These are phyloP conservation scores for Mycotypha africana DNA, from an alignment of 371 early-diverging fungal species.

Conservation along the genomic window DNA sequence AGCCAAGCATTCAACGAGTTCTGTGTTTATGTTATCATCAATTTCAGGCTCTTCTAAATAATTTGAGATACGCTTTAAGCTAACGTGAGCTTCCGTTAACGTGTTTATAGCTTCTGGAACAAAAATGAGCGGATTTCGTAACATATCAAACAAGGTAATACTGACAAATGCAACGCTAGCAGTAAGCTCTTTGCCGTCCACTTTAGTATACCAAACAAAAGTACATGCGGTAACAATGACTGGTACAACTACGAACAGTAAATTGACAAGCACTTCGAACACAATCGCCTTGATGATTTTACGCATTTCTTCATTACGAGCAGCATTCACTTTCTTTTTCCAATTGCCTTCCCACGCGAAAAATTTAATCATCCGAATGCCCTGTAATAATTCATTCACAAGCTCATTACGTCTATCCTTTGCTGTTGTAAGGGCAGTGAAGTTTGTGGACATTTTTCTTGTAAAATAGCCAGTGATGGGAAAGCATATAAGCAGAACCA, in stretches of 20 bases:
- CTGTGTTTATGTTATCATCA: slow-evolving; percentile 19
- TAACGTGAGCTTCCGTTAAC: slow-evolving; percentile 41
- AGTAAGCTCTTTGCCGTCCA: slow-evolving; percentile 40
- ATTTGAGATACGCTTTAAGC: slow-evolving; percentile 44
- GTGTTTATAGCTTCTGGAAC: slow-evolving; percentile 37
- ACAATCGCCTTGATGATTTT: slow-evolving; percentile 32
- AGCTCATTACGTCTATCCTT: slow-evolving; percentile 42
- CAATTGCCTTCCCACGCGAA: slow-evolving; percentile 66
- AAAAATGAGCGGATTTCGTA: slow-evolving; percentile 47
- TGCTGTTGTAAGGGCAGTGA: slow-evolving; percentile 15
- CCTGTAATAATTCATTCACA: slow-evolving; percentile 56
- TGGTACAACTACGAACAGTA: slow-evolving; percentile 45
- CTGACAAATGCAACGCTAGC: slow-evolving; percentile 57
- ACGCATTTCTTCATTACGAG: slow-evolving; percentile 49
- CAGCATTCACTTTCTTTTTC: slow-evolving; percentile 39
- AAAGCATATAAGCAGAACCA: slow-evolving; percentile 47
- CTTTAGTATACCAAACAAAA: slow-evolving; percentile 57
- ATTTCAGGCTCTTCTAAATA: slow-evolving; percentile 52
- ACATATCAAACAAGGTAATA: slow-evolving; percentile 51
- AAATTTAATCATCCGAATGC: slow-evolving; percentile 66
- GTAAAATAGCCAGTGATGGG: slow-evolving; percentile 53
- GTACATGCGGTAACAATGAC: slow-evolving; percentile 48
- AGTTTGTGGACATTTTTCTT: slow-evolving; percentile 14
- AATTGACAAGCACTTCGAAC: slow-evolving; percentile 30
- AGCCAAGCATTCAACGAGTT: slow-evolving; percentile 8